A percentile compares a stretch with the other conserved stretches of the same genome.
Evolutionary conservation across 768 basidiomycete species (phyloP).

Genomic region (Kwoniella newhampshirensis): DNA sequence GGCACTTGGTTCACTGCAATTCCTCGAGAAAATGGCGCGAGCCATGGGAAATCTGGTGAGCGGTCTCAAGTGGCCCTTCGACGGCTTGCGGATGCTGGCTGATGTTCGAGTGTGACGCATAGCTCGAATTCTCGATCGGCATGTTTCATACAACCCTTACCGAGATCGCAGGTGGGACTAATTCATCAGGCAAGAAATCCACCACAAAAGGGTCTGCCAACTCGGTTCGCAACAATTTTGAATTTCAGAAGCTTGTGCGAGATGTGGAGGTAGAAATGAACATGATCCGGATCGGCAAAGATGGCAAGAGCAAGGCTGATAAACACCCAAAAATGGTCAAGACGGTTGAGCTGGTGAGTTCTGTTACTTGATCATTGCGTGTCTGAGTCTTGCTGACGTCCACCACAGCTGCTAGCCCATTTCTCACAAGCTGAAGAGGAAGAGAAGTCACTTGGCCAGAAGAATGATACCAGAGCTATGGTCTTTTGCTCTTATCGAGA

Average conservation of each 20-base stretch:
- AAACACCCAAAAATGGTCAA: slow-evolving; percentile 90
- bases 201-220: slow-evolving; percentile 33
- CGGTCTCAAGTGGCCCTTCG: slow-evolving; percentile 3
- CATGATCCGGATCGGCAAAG: slow-evolving; percentile 56
- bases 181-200: slow-evolving; percentile 51
- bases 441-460: slow-evolving; percentile 31
- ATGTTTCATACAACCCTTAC: slow-evolving; percentile 73
- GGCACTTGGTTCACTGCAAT: slow-evolving; percentile 59
- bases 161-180: slow-evolving; percentile 57
- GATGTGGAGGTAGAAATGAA: slow-evolving; percentile 65
- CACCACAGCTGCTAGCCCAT: slow-evolving; percentile 61
- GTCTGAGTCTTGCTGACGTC: background rate
- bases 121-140: slow-evolving; percentile 79
- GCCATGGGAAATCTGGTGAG: slow-evolving; percentile 86
- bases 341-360: slow-evolving; percentile 64
- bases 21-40: slow-evolving; percentile 64
- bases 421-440: slow-evolving; percentile 61
- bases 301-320: slow-evolving; percentile 41
- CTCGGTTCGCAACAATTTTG: slow-evolving; percentile 53
- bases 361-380: background rate
- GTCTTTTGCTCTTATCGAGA: slow-evolving; percentile 90
- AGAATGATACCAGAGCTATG: slow-evolving; percentile 71
- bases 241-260: slow-evolving; percentile 66
- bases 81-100: background rate
- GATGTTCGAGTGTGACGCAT: background rate